Evolutionary conservation across 192 early-diverging fungal species (phyloP), one percentile per base, ranked within the genome.

Genomic region (Linnemannia elongata): DNA sequence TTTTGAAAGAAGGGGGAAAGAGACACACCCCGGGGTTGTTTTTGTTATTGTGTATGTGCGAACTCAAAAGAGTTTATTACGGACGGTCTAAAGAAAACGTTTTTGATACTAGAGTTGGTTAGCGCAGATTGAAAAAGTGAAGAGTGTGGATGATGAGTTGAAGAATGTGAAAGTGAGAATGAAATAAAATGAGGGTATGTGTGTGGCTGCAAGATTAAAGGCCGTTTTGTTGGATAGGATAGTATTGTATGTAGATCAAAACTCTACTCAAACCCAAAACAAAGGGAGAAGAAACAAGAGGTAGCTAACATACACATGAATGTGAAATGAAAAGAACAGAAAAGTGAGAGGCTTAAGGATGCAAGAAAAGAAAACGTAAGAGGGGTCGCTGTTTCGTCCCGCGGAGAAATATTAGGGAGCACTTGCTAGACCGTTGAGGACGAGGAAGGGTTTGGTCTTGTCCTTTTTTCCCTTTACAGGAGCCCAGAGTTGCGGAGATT

Each of bases 401-500:
- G 60, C 60, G 60, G 60, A 66, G 60, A 66, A 66, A 30, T 33
- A 66, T 10, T 30, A 30, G 60, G 30, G 30, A 15, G 15, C 30
- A 57, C 22, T 6, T 57, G n/a, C 6, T 52, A 18, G 49, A 20
- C 49, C 20, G 18, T 18, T 52, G 49, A 22, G 24, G 20, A 9
- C 10, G 13, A 72, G 22, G 35, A 22, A 70, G n/a, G 22, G 70
- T 22, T 72, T 12, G 20, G 39, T 42, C 20, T 9, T 39, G 2
- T 12, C 39, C 38, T 69, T 75, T 63, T 45, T 45, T n/a, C 45
- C 30, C 36, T 75, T 82, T 82, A 91, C 52, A 91, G 68, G 55
- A 91, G 80, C 70, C 90, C 90, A 35, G 90, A 88, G 42, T 57
- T 89, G 74, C 76, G 79, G 45, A 91, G 90, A 74, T 91, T 90